Evolutionary conservation across 2,329 filamentous ascomycete genomes (phyloP), one percentile per base, ranked within the genome.

Genomic region (Orbilia quercus): DNA sequence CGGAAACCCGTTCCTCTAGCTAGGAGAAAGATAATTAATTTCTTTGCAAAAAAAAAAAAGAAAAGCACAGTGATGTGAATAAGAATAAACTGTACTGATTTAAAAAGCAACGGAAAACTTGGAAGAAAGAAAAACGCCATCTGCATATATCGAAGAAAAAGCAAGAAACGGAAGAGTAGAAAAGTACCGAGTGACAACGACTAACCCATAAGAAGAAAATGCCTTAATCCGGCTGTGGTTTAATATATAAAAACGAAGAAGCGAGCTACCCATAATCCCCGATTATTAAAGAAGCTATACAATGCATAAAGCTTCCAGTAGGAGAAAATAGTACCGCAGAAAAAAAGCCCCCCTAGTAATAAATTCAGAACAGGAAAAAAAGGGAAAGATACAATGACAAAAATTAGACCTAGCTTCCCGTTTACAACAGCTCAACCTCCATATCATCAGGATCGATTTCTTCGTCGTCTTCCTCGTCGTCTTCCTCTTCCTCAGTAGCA

Each of bases 381-480:
- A 12, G 22, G 1, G 2, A 44, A 38, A 18, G 44, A 31, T 38
- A 47, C 44, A 28, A 40, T 47, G 50, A 64, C 59, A 65, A 18
- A 25, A 25, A 11, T 11, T 9, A 20, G 3, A 53, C 48, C 23
- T 50, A 65, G 50, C 53, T 9, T 9, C 9, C 4, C 5, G 42
- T 66, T 75, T 28, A 64, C 51, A 57, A 58, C 65, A 58, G 47
- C 57, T 75, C 75, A 23, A 75, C 73, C n/a, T 72, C 76, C 54
- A 74, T 64, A 42, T 74, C 64, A 45, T 69, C 75, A 45, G 72
- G 70, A 54, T 75, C 66, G 18, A 50, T 59, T 1, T 69, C 76
- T 28, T 67, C 54, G 11, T 69, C 85, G 76, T 85, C 83, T 14
- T 87, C 84, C 58, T 83, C 84, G 25, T 87, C 85, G 62, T 86